A percentile compares a stretch with the other conserved stretches of the same genome.
Evolutionary conservation across 2,329 filamentous ascomycete species (phyloP).

Genomic region (Thermoascus crustaceus): DNA sequence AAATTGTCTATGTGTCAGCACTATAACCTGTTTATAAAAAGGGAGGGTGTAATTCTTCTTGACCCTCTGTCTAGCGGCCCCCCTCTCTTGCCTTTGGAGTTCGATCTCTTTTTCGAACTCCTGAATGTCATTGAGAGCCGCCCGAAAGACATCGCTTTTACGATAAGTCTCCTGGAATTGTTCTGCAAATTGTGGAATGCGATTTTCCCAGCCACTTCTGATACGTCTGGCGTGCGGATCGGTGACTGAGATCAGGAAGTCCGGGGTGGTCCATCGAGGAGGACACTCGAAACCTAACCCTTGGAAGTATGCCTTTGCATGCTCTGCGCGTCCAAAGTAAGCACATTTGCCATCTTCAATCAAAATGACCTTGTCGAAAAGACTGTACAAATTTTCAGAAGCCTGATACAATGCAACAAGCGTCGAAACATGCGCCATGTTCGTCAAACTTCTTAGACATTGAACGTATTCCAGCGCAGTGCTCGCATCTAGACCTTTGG

Average conservation of each 20-base stretch:
- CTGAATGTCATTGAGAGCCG: slow-evolving; percentile 41
- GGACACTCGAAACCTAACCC: slow-evolving; percentile 66
- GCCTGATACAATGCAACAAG: slow-evolving; percentile 67
- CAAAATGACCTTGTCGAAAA: slow-evolving; percentile 62
- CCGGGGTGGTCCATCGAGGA: slow-evolving; percentile 61
- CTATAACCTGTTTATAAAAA: slow-evolving; percentile 43
- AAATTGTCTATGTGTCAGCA: slow-evolving; percentile 48
- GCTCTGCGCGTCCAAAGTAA: slow-evolving; percentile 57
- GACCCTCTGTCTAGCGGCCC: slow-evolving; percentile 27
- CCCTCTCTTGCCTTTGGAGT: slow-evolving; percentile 34
- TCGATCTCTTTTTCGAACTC: slow-evolving; percentile 46
- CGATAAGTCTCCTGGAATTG: slow-evolving; percentile 49
- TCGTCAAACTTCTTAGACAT: slow-evolving; percentile 55
- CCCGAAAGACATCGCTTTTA: slow-evolving; percentile 39
- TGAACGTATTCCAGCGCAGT: slow-evolving; percentile 68
- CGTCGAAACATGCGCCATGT: slow-evolving; percentile 55
- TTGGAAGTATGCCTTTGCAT: slow-evolving; percentile 61
- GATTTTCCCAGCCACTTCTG: slow-evolving; percentile 49
- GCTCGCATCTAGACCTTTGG: slow-evolving; percentile 63
- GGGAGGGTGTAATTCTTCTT: slow-evolving; percentile 48
- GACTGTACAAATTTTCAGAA: slow-evolving; percentile 40
- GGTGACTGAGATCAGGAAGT: slow-evolving; percentile 71
- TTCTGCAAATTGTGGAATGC: slow-evolving; percentile 46
- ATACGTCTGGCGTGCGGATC: slow-evolving; percentile 51
- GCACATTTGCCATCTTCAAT: slow-evolving; percentile 63